phyloP scores from a whole-genome alignment of 352 stramenopile species.

The Phytophthora kernoviae region DNA sequence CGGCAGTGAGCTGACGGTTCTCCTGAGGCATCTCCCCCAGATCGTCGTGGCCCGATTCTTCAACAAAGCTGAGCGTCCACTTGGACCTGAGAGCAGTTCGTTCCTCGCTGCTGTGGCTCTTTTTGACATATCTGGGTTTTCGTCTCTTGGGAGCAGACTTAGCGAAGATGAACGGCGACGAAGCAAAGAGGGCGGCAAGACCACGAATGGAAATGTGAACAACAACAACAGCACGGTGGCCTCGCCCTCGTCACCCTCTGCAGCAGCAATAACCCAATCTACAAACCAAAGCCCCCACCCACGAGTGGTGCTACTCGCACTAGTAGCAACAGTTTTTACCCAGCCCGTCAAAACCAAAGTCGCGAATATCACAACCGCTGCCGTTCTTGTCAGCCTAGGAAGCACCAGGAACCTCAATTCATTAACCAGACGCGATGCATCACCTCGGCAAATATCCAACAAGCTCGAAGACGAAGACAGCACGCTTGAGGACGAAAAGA shows the following conservation, averaged over 20 bases:
- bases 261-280: slow-evolving; percentile 8
- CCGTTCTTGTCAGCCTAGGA: slow-evolving; percentile 12
- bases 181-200: slow-evolving; percentile 30
- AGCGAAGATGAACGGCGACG: slow-evolving; percentile 61
- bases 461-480: slow-evolving; percentile 12
- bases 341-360: slow-evolving; percentile 9
- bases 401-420: slow-evolving; percentile 2
- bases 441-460: slow-evolving; percentile 2
- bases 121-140: slow-evolving; percentile 90
- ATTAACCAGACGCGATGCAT: slow-evolving; percentile 14
- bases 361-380: slow-evolving; percentile 23
- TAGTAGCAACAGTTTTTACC: slow-evolving; percentile 18
- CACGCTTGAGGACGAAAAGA: slow-evolving; percentile 15
- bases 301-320: slow-evolving; percentile 10
- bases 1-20: slow-evolving; percentile 62
- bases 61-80: slow-evolving; percentile 46
- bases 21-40: slow-evolving; percentile 73
- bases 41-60: slow-evolving; percentile 74
- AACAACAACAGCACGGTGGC: neutral
- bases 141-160: slow-evolving; percentile 75
- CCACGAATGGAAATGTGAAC: neutral
- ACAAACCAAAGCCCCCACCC: neutral
- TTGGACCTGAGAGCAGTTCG: slow-evolving; percentile 46
- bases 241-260: neutral
- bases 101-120: slow-evolving; percentile 76